Evolutionary conservation across 495 filamentous ascomycete species (phyloP).

Genomic region (Talaromyces ruber): DNA sequence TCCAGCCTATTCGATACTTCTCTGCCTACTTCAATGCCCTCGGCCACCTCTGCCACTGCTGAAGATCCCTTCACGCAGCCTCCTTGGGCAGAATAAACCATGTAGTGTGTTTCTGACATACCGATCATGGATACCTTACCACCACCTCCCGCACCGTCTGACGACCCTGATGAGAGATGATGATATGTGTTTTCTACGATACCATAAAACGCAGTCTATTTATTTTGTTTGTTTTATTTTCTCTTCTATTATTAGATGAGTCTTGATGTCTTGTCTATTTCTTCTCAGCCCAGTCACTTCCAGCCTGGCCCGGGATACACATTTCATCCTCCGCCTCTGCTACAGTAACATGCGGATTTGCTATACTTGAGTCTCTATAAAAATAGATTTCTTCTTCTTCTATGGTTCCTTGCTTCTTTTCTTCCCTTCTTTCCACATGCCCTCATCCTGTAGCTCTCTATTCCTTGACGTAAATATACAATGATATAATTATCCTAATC

Average conservation of each 20-base stretch:
- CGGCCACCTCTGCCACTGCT: conserved; percentile 4
- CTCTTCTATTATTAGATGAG: not conserved
- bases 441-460: not conserved
- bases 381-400: conserved; percentile 5
- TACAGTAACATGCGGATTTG: conserved; percentile 8
- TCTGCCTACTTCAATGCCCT: conserved; percentile 17
- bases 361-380: not conserved
- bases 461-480: not conserved
- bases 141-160: conserved; percentile 41
- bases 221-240: not conserved
- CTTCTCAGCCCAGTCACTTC: not conserved
- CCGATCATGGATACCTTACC: conserved; percentile 25
- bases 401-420: not conserved
- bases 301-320: not conserved
- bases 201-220: conserved; percentile 6
- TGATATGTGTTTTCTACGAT: conserved; percentile 21
- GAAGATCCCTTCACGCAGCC: conserved; percentile 27
- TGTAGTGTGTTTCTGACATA: conserved; percentile 10
- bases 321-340: conserved; percentile 5
- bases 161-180: conserved; percentile 49
- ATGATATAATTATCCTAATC: not conserved
- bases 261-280: not conserved
- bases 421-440: no score
- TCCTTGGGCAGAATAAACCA: conserved; percentile 29
- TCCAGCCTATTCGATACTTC: conserved; percentile 24